A percentile compares a stretch with the other conserved stretches of the same genome.
Conservation (phyloP, 2,329 filamentous ascomycete species). For the Aspergillus sp. region DNA sequence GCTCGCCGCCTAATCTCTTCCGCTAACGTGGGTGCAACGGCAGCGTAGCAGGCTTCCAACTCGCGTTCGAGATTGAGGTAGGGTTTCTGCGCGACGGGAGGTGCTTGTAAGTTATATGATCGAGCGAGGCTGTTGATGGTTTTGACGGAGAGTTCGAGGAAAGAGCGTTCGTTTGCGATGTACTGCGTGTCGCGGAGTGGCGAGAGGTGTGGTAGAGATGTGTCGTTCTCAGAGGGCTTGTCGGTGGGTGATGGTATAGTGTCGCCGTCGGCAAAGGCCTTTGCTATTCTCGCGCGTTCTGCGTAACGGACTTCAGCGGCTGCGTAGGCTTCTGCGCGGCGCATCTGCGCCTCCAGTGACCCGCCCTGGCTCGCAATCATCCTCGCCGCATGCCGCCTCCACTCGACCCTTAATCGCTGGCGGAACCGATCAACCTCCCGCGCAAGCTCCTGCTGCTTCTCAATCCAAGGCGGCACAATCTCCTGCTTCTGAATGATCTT, state of each 20-base stretch:
- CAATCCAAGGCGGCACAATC: slow-evolving; percentile 96
- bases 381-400: slow-evolving; percentile 80
- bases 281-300: slow-evolving; percentile 30
- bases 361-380: slow-evolving; percentile 80
- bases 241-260: neutral
- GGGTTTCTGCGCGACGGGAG: slow-evolving; percentile 87
- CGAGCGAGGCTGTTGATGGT: slow-evolving; percentile 80
- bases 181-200: slow-evolving; percentile 82
- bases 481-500: slow-evolving; percentile 97
- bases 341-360: slow-evolving; percentile 72
- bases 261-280: slow-evolving; percentile 27
- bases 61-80: slow-evolving; percentile 87
- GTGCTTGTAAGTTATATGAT: slow-evolving; percentile 94
- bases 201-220: slow-evolving; percentile 46
- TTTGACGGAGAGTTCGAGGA: slow-evolving; percentile 74
- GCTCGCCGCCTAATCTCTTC: slow-evolving; percentile 74
- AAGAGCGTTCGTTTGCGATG: slow-evolving; percentile 72
- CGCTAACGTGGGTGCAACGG: slow-evolving; percentile 78
- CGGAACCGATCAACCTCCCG: slow-evolving; percentile 73
- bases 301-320: slow-evolving; percentile 65
- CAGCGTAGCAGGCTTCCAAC: slow-evolving; percentile 78
- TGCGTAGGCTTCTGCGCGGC: slow-evolving; percentile 73
- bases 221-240: slow-evolving; percentile 6
- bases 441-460: slow-evolving; percentile 91
- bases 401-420: slow-evolving; percentile 74